These are phyloP conservation scores for Perilla frutescens DNA, from an alignment of 257 asterid species.

Conservation along the genomic window DNA sequence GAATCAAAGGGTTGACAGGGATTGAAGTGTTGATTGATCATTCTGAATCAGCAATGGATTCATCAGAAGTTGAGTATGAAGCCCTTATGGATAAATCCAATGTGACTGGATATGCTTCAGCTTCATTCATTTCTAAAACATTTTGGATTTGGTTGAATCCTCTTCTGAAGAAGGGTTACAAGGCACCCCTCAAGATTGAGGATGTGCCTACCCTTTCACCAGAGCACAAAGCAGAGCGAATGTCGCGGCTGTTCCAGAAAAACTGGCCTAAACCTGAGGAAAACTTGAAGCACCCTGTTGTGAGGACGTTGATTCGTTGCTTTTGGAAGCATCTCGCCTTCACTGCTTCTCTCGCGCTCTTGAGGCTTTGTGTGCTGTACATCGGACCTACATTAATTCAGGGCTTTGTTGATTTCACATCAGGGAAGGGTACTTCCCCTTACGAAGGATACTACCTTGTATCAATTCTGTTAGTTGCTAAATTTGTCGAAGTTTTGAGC, in stretches of 20 bases:
- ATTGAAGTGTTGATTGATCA: slow-evolving; percentile 33
- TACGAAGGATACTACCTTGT: slow-evolving; percentile 87
- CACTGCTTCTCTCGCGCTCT: slow-evolving; percentile 75
- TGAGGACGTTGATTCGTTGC: slow-evolving; percentile 67
- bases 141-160: slow-evolving; percentile 97
- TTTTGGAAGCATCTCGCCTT: slow-evolving; percentile 74
- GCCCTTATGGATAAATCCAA: slow-evolving; percentile 51
- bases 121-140: slow-evolving; percentile 67
- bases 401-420: slow-evolving; percentile 68
- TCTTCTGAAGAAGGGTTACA: slow-evolving; percentile 67
- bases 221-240: slow-evolving; percentile 68
- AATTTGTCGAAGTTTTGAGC: slow-evolving; percentile 77
- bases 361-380: slow-evolving; percentile 78
- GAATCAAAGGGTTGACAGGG: slow-evolving; percentile 75
- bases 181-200: slow-evolving; percentile 64
- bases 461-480: slow-evolving; percentile 56
- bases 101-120: slow-evolving; percentile 74
- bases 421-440: slow-evolving; percentile 61
- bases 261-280: slow-evolving; percentile 90
- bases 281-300: slow-evolving; percentile 73
- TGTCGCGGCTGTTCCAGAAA: slow-evolving; percentile 59
- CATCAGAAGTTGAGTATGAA: slow-evolving; percentile 40
- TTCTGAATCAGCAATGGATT: slow-evolving; percentile 42
- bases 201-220: slow-evolving; percentile 86
- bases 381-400: slow-evolving; percentile 84